Conservation (phyloP, 345 rosid species). For the Dimocarpus longan region DNA sequence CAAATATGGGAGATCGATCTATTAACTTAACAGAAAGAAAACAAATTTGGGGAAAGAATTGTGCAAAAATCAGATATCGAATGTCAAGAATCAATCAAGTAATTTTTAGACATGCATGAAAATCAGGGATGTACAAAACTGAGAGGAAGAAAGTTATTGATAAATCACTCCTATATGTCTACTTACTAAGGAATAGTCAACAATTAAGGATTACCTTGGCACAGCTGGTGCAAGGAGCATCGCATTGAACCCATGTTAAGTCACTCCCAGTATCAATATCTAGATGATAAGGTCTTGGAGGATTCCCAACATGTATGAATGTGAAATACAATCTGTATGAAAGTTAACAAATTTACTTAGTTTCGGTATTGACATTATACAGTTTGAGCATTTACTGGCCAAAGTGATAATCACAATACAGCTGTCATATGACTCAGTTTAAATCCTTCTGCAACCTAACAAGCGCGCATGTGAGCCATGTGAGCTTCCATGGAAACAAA, state of each 20-base stretch:
- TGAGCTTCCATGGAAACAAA: slow-evolving; percentile 10
- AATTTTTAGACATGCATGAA: slow-evolving; percentile 9
- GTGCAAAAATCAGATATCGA: background rate
- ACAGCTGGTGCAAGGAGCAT: slow-evolving; percentile 91
- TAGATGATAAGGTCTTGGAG: slow-evolving; percentile 64
- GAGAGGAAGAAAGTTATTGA: background rate
- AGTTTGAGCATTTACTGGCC: background rate
- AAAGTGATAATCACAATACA: slow-evolving; percentile 1
- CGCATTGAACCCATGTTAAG: slow-evolving; percentile 96
- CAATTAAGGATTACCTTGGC: slow-evolving; percentile 62
- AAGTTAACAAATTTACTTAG: slow-evolving; percentile 8
- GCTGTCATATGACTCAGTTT: background rate
- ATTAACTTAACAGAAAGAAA: background rate
- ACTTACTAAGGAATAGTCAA: background rate
- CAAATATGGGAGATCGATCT: background rate
- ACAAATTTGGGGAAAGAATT: background rate
- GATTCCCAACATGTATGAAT: slow-evolving; percentile 65
- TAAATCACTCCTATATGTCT: background rate
- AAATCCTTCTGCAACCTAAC: background rate
- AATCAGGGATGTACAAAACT: background rate
- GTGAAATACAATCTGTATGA: slow-evolving; percentile 74
- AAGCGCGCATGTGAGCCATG: background rate
- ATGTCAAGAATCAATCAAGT: background rate
- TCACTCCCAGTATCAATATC: slow-evolving; percentile 97
- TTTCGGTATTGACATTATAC: slow-evolving; percentile 1